phyloP scores from a whole-genome alignment of 495 filamentous ascomycete genomes.

The Thermochaetoides thermophila region DNA sequence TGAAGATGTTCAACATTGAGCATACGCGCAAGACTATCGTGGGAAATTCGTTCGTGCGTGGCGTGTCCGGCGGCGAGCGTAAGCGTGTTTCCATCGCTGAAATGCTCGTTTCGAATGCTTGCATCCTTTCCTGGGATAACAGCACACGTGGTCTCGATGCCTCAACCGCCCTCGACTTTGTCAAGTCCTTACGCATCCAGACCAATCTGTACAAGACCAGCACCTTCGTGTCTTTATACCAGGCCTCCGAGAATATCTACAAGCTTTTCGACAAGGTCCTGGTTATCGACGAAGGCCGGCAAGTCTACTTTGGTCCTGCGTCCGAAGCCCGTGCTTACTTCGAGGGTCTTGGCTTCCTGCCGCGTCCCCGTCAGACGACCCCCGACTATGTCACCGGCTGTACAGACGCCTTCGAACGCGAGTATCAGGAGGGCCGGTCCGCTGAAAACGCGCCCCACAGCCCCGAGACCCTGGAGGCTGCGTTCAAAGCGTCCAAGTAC shows the following conservation, averaged over 20 bases:
- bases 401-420: conserved; percentile 70
- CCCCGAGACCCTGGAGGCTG: conserved; percentile 46
- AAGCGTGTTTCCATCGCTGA: conserved; percentile 65
- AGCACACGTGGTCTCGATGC: conserved; percentile 72
- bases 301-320: conserved; percentile 69
- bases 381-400: conserved; percentile 76
- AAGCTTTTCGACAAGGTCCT: conserved; percentile 77
- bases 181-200: conserved; percentile 59
- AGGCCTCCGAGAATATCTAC: conserved; percentile 76
- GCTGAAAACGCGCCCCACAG: conserved; percentile 49
- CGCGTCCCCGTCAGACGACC: conserved; percentile 69
- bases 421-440: conserved; percentile 51
- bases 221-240: conserved; percentile 70
- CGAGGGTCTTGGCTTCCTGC: conserved; percentile 63
- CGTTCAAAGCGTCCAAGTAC: conserved; percentile 51
- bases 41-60: conserved; percentile 65
- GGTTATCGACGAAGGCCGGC: conserved; percentile 61
- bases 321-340: conserved; percentile 62
- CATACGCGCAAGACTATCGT: conserved; percentile 71
- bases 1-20: conserved; percentile 80
- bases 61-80: conserved; percentile 74
- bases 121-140: conserved; percentile 71
- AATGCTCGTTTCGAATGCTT: conserved; percentile 57
- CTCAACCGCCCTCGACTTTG: conserved; percentile 59
- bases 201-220: conserved; percentile 67